A percentile compares a stretch with the other conserved stretches of the same genome.
Conservation (phyloP, 495 filamentous ascomycete genomes). For the Lepidopterella palustris region DNA sequence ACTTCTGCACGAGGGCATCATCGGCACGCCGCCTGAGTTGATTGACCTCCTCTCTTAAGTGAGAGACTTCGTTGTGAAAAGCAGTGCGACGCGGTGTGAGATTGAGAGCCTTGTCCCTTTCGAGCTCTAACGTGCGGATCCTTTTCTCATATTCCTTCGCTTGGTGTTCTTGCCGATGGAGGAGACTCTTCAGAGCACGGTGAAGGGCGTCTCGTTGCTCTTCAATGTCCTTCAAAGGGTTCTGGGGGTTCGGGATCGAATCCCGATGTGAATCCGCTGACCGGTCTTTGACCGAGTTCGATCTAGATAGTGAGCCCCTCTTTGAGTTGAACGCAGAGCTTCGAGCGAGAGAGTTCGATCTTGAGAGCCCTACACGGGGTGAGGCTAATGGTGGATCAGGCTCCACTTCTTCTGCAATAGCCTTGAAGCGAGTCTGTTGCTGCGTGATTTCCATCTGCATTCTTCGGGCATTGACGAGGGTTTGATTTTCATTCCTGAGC, state of each 20-base stretch:
- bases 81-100: constrained; percentile 64
- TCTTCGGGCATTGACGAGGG: constrained; percentile 48
- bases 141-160: constrained; percentile 72
- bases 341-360: constrained; percentile 58
- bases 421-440: constrained; percentile 46
- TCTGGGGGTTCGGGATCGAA: constrained; percentile 67
- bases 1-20: constrained; percentile 94
- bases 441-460: constrained; percentile 47
- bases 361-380: constrained; percentile 46
- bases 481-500: constrained; percentile 61
- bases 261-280: constrained; percentile 41
- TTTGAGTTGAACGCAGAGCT: constrained; percentile 21
- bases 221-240: constrained; percentile 87
- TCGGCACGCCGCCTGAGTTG: constrained; percentile 81
- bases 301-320: constrained; percentile 40
- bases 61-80: constrained; percentile 74
- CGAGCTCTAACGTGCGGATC: constrained; percentile 65
- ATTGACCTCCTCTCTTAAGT: constrained; percentile 76
- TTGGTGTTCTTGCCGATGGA: constrained; percentile 80
- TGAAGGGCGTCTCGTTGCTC: constrained; percentile 90
- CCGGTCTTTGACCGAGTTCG: constrained; percentile 57
- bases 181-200: constrained; percentile 71
- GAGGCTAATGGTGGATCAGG: constrained; percentile 25
- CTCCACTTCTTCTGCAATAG: constrained; percentile 57
- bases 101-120: constrained; percentile 66